Percentiles rank a stretch among this genome's conserved stretches.
phyloP scores from a whole-genome alignment of 257 asterid species.

The Nicotiana tomentosiformis region DNA sequence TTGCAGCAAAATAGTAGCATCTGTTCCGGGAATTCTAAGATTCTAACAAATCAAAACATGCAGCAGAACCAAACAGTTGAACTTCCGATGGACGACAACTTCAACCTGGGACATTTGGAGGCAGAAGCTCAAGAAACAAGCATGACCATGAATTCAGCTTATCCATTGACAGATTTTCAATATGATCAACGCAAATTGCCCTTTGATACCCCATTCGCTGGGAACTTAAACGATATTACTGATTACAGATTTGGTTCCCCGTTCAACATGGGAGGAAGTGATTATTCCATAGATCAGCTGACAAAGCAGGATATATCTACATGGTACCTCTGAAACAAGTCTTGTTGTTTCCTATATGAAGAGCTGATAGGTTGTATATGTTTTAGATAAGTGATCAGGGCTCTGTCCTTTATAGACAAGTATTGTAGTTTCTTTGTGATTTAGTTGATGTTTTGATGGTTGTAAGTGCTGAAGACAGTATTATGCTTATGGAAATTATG shows the following conservation, averaged over 20 bases:
- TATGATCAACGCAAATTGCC: conserved; percentile 7
- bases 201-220: conserved; percentile 1
- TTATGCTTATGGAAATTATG: background rate
- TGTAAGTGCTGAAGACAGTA: conserved; percentile 4
- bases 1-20: conserved; percentile 27
- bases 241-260: conserved; percentile 14
- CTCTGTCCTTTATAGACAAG: background rate
- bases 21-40: conserved; percentile 10
- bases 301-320: conserved; percentile 15
- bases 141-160: conserved; percentile 4
- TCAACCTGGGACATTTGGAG: background rate
- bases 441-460: background rate
- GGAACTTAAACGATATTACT: conserved; percentile 2
- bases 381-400: background rate
- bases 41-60: conserved; percentile 7
- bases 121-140: conserved; percentile 5
- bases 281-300: conserved; percentile 9
- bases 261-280: conserved; percentile 11
- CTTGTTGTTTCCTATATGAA: background rate
- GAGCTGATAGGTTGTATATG: background rate
- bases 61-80: background rate
- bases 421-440: background rate
- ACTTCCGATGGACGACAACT: background rate
- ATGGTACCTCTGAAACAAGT: conserved; percentile 16
- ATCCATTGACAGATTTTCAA: background rate